Evolutionary conservation across 345 rosid genomes (phyloP).

Genomic region (Psidium friedrichsthalianum): DNA sequence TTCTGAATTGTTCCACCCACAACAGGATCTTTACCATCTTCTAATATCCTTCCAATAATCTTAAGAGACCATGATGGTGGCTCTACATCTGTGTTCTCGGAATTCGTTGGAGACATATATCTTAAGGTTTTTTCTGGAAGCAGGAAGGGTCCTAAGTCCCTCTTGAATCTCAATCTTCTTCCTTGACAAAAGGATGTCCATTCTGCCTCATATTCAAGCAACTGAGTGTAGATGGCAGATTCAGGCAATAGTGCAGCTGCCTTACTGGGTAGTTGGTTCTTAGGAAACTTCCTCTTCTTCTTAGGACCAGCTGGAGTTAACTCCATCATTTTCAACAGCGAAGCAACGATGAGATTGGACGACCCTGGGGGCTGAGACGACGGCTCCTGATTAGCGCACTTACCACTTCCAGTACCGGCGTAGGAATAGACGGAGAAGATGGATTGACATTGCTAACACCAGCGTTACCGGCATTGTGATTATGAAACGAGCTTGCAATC

Average conservation of each 20-base stretch:
- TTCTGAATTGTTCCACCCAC: neutral
- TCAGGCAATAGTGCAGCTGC: constrained; percentile 8
- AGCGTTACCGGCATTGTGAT: neutral
- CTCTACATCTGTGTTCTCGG: constrained; percentile 4
- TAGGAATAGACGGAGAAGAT: neutral
- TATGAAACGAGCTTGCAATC: constrained; percentile 9
- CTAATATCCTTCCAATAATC: constrained; percentile 11
- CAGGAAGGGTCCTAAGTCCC: constrained; percentile 2
- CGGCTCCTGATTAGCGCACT: constrained; percentile 2
- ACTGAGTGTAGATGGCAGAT: constrained; percentile 9
- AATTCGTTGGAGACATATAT: neutral
- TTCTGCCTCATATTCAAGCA: constrained; percentile 11
- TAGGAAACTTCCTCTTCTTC: constrained; percentile 8
- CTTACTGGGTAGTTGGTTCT: constrained; percentile 5
- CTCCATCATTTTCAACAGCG: constrained; percentile 7
- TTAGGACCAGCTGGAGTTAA: constrained; percentile 3
- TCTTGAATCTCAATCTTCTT: constrained; percentile 17
- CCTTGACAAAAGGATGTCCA: constrained; percentile 5
- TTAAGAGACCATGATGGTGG: constrained; percentile 15
- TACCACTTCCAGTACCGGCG: constrained; percentile 8
- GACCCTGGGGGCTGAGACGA: constrained; percentile 9
- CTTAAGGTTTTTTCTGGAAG: constrained; percentile 7
- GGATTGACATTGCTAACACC: constrained; percentile 1
- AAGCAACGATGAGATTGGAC: neutral
- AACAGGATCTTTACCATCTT: constrained; percentile 9